Conservation (phyloP, 192 early-diverging fungal species). For the Mortierella hygrophila region DNA sequence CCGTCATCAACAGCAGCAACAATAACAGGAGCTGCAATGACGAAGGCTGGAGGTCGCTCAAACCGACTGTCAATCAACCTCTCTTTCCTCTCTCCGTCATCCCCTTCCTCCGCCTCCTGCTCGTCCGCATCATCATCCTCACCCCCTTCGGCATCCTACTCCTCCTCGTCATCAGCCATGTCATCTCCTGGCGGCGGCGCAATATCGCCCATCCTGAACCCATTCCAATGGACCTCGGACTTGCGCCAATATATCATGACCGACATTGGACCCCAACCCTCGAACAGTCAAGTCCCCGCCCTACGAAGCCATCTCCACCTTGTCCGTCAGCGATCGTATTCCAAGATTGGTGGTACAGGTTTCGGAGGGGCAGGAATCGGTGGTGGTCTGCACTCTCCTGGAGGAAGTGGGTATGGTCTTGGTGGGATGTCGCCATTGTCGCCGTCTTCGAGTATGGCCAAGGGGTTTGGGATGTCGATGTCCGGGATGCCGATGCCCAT, state of each 20-base stretch:
- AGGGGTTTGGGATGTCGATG: not conserved
- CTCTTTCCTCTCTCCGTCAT: conserved; percentile 20
- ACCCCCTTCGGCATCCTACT: conserved; percentile 26
- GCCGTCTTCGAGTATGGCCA: not conserved
- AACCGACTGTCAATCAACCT: conserved; percentile 34
- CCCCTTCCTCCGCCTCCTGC: not conserved
- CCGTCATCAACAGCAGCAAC: not conserved
- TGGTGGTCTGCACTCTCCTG: not conserved
- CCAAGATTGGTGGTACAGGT: conserved; percentile 23
- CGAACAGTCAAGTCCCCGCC: conserved; percentile 30
- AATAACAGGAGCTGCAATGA: not conserved
- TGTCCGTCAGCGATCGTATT: conserved; percentile 30
- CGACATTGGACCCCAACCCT: conserved; percentile 51
- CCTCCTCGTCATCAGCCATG: conserved; percentile 33
- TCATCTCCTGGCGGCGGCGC: conserved; percentile 32
- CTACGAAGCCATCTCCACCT: conserved; percentile 19
- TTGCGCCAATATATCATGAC: conserved; percentile 51
- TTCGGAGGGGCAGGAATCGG: not conserved
- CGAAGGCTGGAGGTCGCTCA: not conserved
- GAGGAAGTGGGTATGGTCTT: not conserved
- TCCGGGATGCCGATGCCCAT: not conserved
- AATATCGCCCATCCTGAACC: conserved; percentile 30
- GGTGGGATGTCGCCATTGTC: conserved; percentile 4
- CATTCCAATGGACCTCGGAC: conserved; percentile 46
- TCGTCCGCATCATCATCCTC: conserved; percentile 16